phyloP scores from a whole-genome alignment of 805 yeast species.

The Ogataea pilisensis region DNA sequence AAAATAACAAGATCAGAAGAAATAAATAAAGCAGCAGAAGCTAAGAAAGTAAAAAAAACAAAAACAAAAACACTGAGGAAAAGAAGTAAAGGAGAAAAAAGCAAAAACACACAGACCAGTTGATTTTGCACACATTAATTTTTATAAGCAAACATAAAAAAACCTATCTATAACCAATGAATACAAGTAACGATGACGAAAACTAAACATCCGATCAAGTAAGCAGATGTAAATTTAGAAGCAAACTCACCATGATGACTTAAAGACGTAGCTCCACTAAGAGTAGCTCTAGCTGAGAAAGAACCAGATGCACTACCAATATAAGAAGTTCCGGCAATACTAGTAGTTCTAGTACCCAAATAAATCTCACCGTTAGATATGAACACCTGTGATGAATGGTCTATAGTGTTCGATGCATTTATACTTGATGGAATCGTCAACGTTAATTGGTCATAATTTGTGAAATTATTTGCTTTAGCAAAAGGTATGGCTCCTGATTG shows the following conservation, averaged over 20 bases:
- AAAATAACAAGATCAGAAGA: neutral
- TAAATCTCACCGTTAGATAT: slow-evolving; percentile 31
- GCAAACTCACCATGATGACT: neutral
- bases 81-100: neutral
- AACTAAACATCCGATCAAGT: neutral
- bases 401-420: slow-evolving; percentile 11
- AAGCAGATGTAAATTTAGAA: neutral
- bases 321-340: neutral
- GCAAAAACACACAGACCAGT: neutral
- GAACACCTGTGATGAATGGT: slow-evolving; percentile 12
- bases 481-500: slow-evolving; percentile 30
- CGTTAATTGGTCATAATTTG: slow-evolving; percentile 20
- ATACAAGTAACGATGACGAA: neutral
- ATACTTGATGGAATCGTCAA: slow-evolving; percentile 22
- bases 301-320: slow-evolving; percentile 9
- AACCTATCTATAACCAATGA: slow-evolving; percentile 1
- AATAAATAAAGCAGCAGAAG: neutral
- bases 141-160: neutral
- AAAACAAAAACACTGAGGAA: neutral
- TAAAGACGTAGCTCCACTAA: neutral
- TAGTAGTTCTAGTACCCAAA: slow-evolving; percentile 11
- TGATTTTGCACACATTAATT: no score
- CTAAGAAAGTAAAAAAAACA: neutral
- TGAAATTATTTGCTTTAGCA: slow-evolving; percentile 24
- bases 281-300: slow-evolving; percentile 1